These are phyloP conservation scores for Silene noctiflora DNA, from an alignment of 179 eudicot genomes.

Conservation along the genomic window DNA sequence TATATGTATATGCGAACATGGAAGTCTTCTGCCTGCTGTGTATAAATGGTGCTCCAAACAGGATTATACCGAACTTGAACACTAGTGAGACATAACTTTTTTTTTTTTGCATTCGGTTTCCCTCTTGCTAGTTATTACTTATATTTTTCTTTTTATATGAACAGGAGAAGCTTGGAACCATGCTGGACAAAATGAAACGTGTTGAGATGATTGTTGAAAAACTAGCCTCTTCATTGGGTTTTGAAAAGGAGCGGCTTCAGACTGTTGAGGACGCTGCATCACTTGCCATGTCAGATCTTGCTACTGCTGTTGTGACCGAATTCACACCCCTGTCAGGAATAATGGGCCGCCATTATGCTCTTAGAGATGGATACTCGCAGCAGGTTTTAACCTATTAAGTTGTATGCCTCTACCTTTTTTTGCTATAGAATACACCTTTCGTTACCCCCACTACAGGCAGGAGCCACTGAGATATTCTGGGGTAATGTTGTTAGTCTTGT, in stretches of 20 bases:
- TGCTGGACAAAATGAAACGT: constrained; percentile 93
- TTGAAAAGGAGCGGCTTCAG: constrained; percentile 46
- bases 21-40: too few species aligned
- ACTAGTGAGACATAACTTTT: neutral
- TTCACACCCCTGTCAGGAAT: constrained; percentile 93
- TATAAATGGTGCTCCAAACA: neutral
- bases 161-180: constrained; percentile 98
- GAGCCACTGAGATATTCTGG: neutral
- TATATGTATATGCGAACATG: too few species aligned
- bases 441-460: neutral
- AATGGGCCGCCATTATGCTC: constrained; percentile 98
- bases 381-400: constrained; percentile 49
- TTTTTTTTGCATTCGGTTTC: neutral
- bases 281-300: constrained; percentile 94
- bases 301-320: constrained; percentile 94
- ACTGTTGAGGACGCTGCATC: constrained; percentile 73
- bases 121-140: constrained; percentile 4
- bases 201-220: constrained; percentile 52
- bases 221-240: constrained; percentile 54
- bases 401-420: neutral
- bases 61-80: neutral
- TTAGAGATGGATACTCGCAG: constrained; percentile 86
- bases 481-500: neutral
- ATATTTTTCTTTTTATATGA: constrained; percentile 15
- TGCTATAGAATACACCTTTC: neutral